Evolutionary conservation across 75 land plant genomes (phyloP).

Genomic region (Picea glauca): DNA sequence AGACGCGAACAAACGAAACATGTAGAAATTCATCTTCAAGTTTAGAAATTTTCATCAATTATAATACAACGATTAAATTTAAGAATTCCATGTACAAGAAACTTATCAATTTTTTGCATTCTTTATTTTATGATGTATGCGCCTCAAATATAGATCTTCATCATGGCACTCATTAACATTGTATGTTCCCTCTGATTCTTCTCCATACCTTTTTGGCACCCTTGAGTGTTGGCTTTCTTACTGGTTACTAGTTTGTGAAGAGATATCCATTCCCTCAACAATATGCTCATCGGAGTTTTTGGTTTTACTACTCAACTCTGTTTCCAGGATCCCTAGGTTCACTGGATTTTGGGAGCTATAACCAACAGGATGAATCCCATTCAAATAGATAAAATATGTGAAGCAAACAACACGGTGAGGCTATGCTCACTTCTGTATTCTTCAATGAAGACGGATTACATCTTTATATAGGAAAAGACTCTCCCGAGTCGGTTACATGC

Average conservation of each 20-base stretch:
- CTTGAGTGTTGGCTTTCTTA: slow-evolving; percentile 13
- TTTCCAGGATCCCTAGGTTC: neutral
- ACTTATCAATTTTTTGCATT: no score
- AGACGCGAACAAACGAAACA: no score
- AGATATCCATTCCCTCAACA: neutral
- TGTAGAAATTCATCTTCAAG: no score
- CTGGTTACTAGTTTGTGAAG: neutral
- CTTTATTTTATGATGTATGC: no score
- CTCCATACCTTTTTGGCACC: slow-evolving; percentile 16
- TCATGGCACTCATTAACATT: neutral
- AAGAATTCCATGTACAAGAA: no score
- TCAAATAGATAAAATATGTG: neutral
- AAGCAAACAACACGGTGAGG: no score
- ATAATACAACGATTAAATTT: no score
- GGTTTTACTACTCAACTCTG: neutral
- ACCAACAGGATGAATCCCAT: slow-evolving; percentile 22
- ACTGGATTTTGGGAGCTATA: slow-evolving; percentile 3
- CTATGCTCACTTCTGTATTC: no score
- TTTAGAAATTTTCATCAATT: no score
- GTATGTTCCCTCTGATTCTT: neutral
- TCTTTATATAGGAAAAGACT: no score
- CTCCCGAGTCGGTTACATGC: no score
- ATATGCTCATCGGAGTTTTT: neutral
- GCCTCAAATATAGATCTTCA: slow-evolving; percentile 7
- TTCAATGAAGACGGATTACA: no score